Conservation (phyloP, 495 filamentous ascomycete species). For the Tuber calosporum region DNA sequence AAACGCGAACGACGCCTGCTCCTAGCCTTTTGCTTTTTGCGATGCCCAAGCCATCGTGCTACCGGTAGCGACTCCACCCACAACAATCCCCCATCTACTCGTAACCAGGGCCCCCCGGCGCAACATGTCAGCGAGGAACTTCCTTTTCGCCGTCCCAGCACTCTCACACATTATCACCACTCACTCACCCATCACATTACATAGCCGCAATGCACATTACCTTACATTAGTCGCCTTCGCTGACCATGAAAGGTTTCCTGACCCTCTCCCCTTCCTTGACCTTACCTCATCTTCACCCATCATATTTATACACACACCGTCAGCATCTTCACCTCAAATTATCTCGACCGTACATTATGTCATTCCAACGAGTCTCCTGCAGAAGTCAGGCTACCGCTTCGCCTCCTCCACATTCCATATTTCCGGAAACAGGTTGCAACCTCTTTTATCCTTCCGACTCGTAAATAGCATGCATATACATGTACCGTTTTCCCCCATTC, state of each 20-base stretch:
- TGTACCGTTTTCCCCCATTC: background rate
- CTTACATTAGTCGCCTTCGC: background rate
- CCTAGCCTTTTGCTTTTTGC: constrained; percentile 2
- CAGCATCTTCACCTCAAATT: background rate
- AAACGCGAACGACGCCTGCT: background rate
- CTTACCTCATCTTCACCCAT: background rate
- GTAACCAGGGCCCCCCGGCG: background rate
- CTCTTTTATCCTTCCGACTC: background rate
- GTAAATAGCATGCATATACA: too few species aligned
- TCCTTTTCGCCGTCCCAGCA: background rate
- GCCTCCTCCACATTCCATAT: too few species aligned
- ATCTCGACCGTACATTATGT: background rate
- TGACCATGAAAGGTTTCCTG: background rate
- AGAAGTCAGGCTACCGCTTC: background rate
- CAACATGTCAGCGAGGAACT: background rate
- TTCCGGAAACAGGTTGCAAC: background rate
- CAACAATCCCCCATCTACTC: background rate
- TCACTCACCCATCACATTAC: background rate
- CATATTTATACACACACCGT: background rate
- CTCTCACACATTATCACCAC: background rate
- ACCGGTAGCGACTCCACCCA: too few species aligned
- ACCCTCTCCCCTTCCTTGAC: background rate
- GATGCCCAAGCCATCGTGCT: background rate
- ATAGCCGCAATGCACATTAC: background rate
- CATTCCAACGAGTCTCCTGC: background rate